Evolutionary conservation across 2,329 filamentous ascomycete species (phyloP), one percentile per base, ranked within the genome.

Genomic region (Nemania bipapillata): DNA sequence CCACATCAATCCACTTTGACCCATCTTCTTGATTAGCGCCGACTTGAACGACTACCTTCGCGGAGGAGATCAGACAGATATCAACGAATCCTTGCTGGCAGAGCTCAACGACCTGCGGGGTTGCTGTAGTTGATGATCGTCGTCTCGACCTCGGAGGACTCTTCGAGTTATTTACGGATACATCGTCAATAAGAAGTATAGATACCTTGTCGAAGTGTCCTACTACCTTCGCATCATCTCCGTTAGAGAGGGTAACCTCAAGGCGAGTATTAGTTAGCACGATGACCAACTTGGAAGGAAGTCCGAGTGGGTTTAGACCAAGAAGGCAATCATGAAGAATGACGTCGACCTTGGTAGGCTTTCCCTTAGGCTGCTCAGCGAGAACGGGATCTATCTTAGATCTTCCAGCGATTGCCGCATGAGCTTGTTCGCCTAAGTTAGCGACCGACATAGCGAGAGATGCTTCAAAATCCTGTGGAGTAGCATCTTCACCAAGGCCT

Each of bases 61-160:
- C 94, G 2, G 94, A 91, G 20, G 94, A 96, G 52, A 97, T 92
- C 56, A 92, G 93, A 74, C 92, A 94, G 37, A 99, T 89, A 50
- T 93, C 91, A 6, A 97, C 93, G 76, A 90, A 99, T 0, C 96
- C 96, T 73, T 86, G 84, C 6, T 86, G 82, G 62, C 89, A 87
- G 63, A 91, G 80, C 45, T 86, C 84, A 2, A 82, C 77, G n/a
- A 89, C 83, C 73, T 89, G 87, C 4, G 82, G 80, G 2, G 84
- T 85, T 11, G 81, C 80, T 5, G 80, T 78, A 42, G 78, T 80
- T 28, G 80, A 80, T 2, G 79, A 74, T 2, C 75, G 78, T 20
- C 79, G 79, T 58, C 77, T 76, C 6, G 78, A 74, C 1, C 65
- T 90, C 77, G 79, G 71, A 5, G 79, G 79, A 20, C 80, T 80